Evolutionary conservation across 257 asterid genomes (phyloP), one percentile per base, ranked within the genome.

Genomic region (Solanum tacnaense): DNA sequence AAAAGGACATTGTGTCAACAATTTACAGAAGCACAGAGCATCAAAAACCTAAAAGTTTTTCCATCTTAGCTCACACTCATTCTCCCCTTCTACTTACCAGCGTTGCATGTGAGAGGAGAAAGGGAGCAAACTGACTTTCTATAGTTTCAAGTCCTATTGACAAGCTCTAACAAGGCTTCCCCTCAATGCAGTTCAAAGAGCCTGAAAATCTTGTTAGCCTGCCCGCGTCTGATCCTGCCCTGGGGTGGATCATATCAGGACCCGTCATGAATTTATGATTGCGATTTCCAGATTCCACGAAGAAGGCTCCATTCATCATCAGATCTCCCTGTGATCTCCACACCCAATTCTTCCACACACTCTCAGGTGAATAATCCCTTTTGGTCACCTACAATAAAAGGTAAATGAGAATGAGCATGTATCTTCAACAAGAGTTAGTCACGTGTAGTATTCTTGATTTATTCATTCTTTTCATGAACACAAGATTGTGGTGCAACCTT

Each of bases 241-340:
- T 93, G 6, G 96, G 94, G 2, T 74, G 27, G 79, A 94, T 87
- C 92, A 87, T 85, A 5, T 88, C 93, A 5, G 52, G 3, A 21
- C 88, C 90, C 5, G 9, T 38, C 1, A 38, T 84, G 86, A 94
- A 93, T 70, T 89, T 91, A 88, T 93, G 92, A 0, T 89, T 75
- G 4, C 90, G 92, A 79, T 93, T 88, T 73, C 98, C 99, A 5
- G 99, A 96, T 87, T 93, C 94, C 5, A 39, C 72, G 44, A 96
- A 96, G 88, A 93, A 96, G 3, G 99, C 99, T 13, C 98, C 98
- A 60, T 93, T 94, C 90, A 46, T 72, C 93, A 96, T 70, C 32
- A 93, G 39, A 90, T 96, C 99, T 56, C 93, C 95, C 60, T 95
- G 93, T 5, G 98, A 96, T 92, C 72, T 92, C 99, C 99, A 95